Base-by-base conservation (phyloP, 2,329 filamentous ascomycete genomes). In the Cercospora sp. region DNA sequence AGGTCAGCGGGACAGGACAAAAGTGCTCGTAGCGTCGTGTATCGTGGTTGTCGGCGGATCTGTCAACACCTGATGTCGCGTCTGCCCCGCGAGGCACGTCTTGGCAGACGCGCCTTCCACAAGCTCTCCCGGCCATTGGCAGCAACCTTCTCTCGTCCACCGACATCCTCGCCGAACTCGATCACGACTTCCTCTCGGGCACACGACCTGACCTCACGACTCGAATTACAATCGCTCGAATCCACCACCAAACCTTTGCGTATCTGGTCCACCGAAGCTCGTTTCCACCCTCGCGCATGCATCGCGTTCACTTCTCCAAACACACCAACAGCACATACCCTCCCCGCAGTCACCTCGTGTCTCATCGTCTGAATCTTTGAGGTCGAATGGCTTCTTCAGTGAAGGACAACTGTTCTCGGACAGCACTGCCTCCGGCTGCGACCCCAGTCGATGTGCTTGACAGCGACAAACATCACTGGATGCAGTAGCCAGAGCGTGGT, bases 331-430 rank as follows among this genome's bases (percentile, higher is more conserved):
- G 90, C 91, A 91, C 86, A 82, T 83, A 88, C 91, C 89, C 89
- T 88, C 90, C 87, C 84, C 79, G 90, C 86, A 93, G 92, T 93
- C 87, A 86, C 89, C 89, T 91, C 88, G 86, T 84, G 83, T 84
- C 70, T 84, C 84, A 83, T 90, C 89, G 89, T 90, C 87, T 86
- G 75, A 84, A 87, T 85, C 86, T 87, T 89, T 88, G 85, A 63
- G 67, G 72, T 69, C 68, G 72, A 65, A 67, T 69, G 66, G 67
- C 68, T 55, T 57, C 55, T 63, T 28, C 61, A 62, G 55, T 59
- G 40, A 53, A 33, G 53, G 73, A 67, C 69, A 72, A 73, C 69
- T 67, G 74, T 60, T 84, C 79, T 68, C 71, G 71, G 62, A 59
- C 73, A 73, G 73, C 69, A 64, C 69, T 69, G 55, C 63, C 45